Evolutionary conservation across 1,284 basidiomycete species (phyloP), one percentile per base, ranked within the genome.

Genomic region (Puccinia triticina): DNA sequence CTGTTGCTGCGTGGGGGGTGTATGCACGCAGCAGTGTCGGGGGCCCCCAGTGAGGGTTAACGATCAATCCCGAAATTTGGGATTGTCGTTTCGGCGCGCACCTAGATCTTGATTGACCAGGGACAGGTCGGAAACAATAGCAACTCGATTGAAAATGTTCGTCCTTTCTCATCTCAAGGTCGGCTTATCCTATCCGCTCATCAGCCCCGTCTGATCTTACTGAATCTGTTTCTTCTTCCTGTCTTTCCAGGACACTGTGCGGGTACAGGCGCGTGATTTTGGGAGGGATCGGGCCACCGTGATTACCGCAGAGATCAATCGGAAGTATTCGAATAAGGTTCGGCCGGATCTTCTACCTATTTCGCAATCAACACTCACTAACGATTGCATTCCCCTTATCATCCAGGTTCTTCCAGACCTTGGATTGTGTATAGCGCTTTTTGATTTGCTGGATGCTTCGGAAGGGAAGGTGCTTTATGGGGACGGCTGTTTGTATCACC

Each of bases 391-490:
- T 32, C 57, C 12, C 1, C n/a, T 50, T 37, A 61, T 32, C 37
- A 34, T n/a, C n/a, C n/a, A 82, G 81, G 81, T 82, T 26, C 61
- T 82, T 1, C 73, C 81, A 14, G 81, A 82, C 16, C 32, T 82
- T 23, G 81, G 81, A 26, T 37, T 82, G 26, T 82, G 81, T 37
- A 59, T 82, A 23, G 72, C 61, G 4, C n/a, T 82, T 1, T 76
- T 82, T 29, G 73, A 82, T 43, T 37, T 82, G 26, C 32, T 82
- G 34, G 40, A 50, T 71, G 81, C 74, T 43, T 76, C 73, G 16
- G 81, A 82, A 64, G 81, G 81, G 0, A 82, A 82, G 37, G 74
- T 82, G 18, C 81, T 82, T 0, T 82, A 82, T 37, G 81, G 81
- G 14, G 81, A 82, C 55, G 81, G 81, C 29, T 82, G 81, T 40